Evolutionary conservation across 1,139 yeast species (phyloP).

Genomic region (Protomyces pachydermus): DNA sequence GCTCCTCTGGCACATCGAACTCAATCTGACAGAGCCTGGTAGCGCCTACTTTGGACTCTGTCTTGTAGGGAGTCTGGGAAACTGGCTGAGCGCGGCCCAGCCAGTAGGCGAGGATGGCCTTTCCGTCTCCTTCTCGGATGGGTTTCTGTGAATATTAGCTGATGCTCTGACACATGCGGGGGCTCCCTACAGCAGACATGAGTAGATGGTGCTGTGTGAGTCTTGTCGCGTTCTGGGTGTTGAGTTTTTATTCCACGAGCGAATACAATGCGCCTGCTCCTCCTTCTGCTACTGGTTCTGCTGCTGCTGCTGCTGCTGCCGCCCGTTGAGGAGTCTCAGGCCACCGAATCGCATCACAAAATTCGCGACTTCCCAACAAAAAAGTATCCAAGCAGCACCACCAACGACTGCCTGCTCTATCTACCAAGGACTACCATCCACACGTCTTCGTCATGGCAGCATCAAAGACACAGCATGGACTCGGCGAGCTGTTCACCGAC

Average conservation of each 20-base stretch:
- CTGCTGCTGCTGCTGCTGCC: no score
- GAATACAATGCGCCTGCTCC: no score
- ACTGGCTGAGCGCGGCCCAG: constrained; percentile 44
- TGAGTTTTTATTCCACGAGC: not conserved
- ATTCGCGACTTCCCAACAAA: no score
- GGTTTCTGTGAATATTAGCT: constrained; percentile 41
- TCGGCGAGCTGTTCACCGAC: constrained; percentile 15
- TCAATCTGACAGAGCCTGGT: constrained; percentile 34
- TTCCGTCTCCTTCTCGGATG: constrained; percentile 48
- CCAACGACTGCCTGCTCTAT: not conserved
- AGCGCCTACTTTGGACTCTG: constrained; percentile 33
- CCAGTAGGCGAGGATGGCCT: constrained; percentile 46
- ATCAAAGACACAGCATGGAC: constrained; percentile 14
- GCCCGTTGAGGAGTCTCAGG: no score
- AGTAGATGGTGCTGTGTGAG: not conserved
- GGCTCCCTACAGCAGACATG: constrained; percentile 20
- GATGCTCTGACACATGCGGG: no score
- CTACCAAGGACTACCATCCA: not conserved
- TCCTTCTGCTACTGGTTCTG: no score
- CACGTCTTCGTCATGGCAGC: constrained; percentile 33
- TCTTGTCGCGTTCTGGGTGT: not conserved
- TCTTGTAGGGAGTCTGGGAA: constrained; percentile 37
- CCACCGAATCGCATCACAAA: no score
- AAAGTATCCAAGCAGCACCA: no score
- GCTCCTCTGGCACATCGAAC: constrained; percentile 41